Conservation (phyloP, 306 rosid species). For the Notholithocarpus densiflorus region DNA sequence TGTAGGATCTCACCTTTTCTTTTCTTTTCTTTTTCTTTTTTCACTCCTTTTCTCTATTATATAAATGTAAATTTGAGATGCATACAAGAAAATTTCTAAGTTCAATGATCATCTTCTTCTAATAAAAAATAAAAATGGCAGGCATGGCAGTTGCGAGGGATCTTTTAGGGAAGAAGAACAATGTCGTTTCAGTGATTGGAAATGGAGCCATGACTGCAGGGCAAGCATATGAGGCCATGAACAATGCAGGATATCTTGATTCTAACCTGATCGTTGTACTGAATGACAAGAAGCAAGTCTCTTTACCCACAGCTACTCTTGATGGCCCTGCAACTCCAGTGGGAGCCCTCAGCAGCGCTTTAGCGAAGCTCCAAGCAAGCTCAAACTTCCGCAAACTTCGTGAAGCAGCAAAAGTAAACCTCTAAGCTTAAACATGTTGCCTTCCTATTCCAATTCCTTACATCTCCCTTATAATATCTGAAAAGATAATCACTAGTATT, state of each 20-base stretch:
- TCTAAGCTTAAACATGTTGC: not conserved
- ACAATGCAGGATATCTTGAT: constrained; percentile 85
- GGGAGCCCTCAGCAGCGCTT: constrained; percentile 76
- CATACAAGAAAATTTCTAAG: constrained; percentile 11
- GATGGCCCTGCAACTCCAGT: constrained; percentile 95
- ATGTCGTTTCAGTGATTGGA: constrained; percentile 80
- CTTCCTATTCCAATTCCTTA: constrained; percentile 1
- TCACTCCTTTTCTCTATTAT: too few relatives aligned
- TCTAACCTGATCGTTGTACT: constrained; percentile 75
- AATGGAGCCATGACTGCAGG: constrained; percentile 99
- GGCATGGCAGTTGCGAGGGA: constrained; percentile 98
- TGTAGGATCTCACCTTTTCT: constrained; percentile 11
- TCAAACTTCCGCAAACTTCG: constrained; percentile 65
- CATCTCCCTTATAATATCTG: not conserved
- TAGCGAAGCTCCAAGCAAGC: constrained; percentile 86
- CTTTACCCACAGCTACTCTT: constrained; percentile 89
- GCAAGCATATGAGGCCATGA: constrained; percentile 96
- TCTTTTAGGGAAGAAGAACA: constrained; percentile 71
- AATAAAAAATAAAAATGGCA: constrained; percentile 17
- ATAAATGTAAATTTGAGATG: not conserved
- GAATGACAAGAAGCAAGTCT: constrained; percentile 94
- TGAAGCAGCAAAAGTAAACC: constrained; percentile 79
- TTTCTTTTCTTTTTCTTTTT: not conserved
- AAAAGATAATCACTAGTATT: constrained; percentile 22
- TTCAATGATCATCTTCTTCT: not conserved